A percentile compares a stretch with the other conserved stretches of the same genome.
Conservation (phyloP, 805 yeast species). For the Wickerhamiella siamensis region DNA sequence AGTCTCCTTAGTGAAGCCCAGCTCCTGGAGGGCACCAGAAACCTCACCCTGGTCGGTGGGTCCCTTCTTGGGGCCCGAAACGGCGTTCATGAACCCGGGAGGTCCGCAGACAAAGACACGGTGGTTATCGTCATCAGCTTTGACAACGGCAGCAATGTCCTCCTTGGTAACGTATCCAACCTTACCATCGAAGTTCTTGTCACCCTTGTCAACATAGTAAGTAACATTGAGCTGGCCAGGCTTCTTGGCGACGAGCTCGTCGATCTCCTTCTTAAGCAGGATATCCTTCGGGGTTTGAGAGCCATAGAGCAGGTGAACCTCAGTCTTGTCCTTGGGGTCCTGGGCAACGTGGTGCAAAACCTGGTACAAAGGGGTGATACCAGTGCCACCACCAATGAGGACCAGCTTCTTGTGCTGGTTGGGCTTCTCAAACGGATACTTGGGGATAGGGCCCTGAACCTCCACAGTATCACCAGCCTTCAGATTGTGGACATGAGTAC, state of each 20-base stretch:
- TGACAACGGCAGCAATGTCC: slow-evolving; percentile 43
- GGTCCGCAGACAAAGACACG: slow-evolving; percentile 93
- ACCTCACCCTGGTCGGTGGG: slow-evolving; percentile 93
- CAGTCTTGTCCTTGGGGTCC: slow-evolving; percentile 79
- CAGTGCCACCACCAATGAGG: slow-evolving; percentile 91
- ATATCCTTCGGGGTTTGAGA: slow-evolving; percentile 65
- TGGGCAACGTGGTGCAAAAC: slow-evolving; percentile 58
- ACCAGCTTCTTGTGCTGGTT: slow-evolving; percentile 69
- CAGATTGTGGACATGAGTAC: slow-evolving; percentile 54
- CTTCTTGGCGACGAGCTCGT: slow-evolving; percentile 45
- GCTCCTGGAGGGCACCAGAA: slow-evolving; percentile 70
- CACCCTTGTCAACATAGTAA: slow-evolving; percentile 61
- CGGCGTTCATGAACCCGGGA: slow-evolving; percentile 73
- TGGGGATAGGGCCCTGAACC: slow-evolving; percentile 86
- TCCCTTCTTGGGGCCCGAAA: slow-evolving; percentile 73
- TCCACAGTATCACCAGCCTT: slow-evolving; percentile 69
- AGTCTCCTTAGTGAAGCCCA: slow-evolving; percentile 74
- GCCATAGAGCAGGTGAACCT: slow-evolving; percentile 73
- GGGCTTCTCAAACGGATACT: slow-evolving; percentile 72
- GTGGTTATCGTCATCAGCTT: slow-evolving; percentile 47
- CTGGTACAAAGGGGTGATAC: slow-evolving; percentile 93
- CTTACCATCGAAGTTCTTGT: slow-evolving; percentile 13
- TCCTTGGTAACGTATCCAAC: slow-evolving; percentile 69
- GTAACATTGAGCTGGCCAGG: slow-evolving; percentile 66
- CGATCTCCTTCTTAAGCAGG: slow-evolving; percentile 65